Percentiles rank a stretch among this genome's conserved stretches.
Evolutionary conservation across 2,329 filamentous ascomycete species (phyloP).

Genomic region (Lomentospora prolificans): DNA sequence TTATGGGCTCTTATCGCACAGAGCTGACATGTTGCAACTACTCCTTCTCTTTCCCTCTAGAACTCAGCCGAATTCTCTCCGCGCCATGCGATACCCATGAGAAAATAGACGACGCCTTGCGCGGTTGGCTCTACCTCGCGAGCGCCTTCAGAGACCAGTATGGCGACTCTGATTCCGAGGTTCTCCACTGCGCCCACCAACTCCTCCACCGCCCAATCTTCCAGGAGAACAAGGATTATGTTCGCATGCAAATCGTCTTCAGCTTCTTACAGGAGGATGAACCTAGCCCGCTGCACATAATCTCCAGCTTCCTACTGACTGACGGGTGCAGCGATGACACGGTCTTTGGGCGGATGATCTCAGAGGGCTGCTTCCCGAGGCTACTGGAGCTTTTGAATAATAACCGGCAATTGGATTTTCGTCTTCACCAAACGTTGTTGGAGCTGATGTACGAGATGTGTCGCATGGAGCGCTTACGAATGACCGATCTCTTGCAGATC

Average conservation of each 20-base stretch:
- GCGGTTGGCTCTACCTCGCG: slow-evolving; percentile 72
- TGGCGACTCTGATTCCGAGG: slow-evolving; percentile 65
- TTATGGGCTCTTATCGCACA: neutral
- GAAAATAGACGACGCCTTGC: slow-evolving; percentile 72
- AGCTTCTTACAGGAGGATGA: slow-evolving; percentile 88
- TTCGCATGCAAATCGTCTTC: slow-evolving; percentile 86
- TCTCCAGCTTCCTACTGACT: slow-evolving; percentile 74
- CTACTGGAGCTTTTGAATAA: slow-evolving; percentile 72
- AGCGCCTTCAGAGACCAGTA: slow-evolving; percentile 67
- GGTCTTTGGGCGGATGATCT: slow-evolving; percentile 79
- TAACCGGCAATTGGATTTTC: slow-evolving; percentile 53
- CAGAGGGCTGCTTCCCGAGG: slow-evolving; percentile 72
- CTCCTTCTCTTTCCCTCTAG: slow-evolving; percentile 23
- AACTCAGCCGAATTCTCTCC: slow-evolving; percentile 36
- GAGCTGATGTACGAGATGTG: slow-evolving; percentile 96
- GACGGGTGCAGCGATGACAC: slow-evolving; percentile 72
- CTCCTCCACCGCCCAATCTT: slow-evolving; percentile 72
- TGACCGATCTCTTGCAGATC: slow-evolving; percentile 66
- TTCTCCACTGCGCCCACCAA: slow-evolving; percentile 69
- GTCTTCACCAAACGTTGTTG: slow-evolving; percentile 70
- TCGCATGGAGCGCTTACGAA: slow-evolving; percentile 70
- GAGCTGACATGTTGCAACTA: too few relatives aligned
- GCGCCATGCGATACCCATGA: slow-evolving; percentile 41
- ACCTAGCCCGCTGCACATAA: slow-evolving; percentile 65
- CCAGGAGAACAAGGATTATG: slow-evolving; percentile 66